phyloP scores from a whole-genome alignment of 2,329 filamentous ascomycete species.

The Trichoderma hamatum region DNA sequence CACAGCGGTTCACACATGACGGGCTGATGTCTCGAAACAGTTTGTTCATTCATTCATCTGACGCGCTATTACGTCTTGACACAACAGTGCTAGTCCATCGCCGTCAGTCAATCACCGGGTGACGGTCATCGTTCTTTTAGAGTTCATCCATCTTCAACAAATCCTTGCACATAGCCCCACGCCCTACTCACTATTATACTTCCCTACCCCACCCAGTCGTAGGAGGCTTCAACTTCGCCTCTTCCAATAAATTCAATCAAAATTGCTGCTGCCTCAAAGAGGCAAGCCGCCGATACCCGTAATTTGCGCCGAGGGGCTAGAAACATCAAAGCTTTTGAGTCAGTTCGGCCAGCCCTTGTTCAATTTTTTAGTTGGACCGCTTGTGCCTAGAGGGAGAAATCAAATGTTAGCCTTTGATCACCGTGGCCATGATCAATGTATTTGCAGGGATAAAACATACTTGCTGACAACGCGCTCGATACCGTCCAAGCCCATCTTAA shows the following conservation, averaged over 20 bases:
- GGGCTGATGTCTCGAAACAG: neutral
- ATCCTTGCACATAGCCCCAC: constrained; percentile 3
- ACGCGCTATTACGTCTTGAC: constrained; percentile 7
- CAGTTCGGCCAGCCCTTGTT: neutral
- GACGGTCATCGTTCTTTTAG: neutral
- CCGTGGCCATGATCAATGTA: neutral
- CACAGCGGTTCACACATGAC: neutral
- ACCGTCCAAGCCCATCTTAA: constrained; percentile 79
- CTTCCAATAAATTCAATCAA: neutral
- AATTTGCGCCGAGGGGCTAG: neutral
- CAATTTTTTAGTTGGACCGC: constrained; percentile 22
- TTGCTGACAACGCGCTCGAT: constrained; percentile 81
- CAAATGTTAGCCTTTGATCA: constrained; percentile 20
- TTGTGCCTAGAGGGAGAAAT: constrained; percentile 30
- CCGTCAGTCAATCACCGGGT: neutral
- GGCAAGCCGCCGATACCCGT: neutral
- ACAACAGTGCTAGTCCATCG: neutral
- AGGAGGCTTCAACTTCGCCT: neutral
- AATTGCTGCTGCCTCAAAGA: neutral
- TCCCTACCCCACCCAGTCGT: neutral
- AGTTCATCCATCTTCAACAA: neutral
- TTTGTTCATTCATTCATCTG: constrained; percentile 6
- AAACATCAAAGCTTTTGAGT: neutral
- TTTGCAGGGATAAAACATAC: constrained; percentile 46
- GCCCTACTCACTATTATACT: neutral